Evolutionary conservation across 2,329 filamentous ascomycete genomes (phyloP).

Genomic region (Verticillium nonalfalfae): DNA sequence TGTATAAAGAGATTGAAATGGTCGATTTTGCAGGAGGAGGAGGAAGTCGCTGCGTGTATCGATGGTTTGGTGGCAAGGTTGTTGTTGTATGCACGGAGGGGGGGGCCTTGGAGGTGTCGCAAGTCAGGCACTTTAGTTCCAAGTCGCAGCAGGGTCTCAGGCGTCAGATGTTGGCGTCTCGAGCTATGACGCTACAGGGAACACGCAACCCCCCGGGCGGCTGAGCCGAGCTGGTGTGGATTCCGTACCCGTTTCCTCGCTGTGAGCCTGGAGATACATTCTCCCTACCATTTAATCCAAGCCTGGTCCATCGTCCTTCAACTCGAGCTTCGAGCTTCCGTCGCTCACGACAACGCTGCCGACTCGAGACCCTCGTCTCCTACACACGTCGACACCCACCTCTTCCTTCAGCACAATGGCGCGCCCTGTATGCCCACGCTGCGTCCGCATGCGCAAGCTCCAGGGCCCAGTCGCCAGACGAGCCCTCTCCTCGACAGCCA

Average conservation of each 20-base stretch:
- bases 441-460: conserved; percentile 1
- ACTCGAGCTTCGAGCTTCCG: background rate
- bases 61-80: background rate
- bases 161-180: conserved; percentile 1
- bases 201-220: background rate
- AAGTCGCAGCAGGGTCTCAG: background rate
- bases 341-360: background rate
- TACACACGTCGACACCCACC: background rate
- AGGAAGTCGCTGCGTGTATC: background rate
- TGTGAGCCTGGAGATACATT: background rate
- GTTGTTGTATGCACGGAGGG: background rate
- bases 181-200: conserved; percentile 2
- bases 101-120: background rate
- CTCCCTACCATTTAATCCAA: background rate
- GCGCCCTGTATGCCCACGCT: conserved; percentile 4
- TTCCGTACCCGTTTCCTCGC: background rate
- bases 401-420: background rate
- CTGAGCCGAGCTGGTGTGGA: background rate
- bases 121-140: background rate
- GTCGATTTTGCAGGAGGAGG: background rate
- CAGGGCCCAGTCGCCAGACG: background rate
- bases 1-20: conserved; percentile 1
- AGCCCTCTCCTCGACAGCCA: background rate
- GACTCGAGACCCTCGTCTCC: background rate
- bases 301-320: background rate